Evolutionary conservation across 768 basidiomycete species (phyloP), one percentile per base, ranked within the genome.

Genomic region (Suillus discolor): DNA sequence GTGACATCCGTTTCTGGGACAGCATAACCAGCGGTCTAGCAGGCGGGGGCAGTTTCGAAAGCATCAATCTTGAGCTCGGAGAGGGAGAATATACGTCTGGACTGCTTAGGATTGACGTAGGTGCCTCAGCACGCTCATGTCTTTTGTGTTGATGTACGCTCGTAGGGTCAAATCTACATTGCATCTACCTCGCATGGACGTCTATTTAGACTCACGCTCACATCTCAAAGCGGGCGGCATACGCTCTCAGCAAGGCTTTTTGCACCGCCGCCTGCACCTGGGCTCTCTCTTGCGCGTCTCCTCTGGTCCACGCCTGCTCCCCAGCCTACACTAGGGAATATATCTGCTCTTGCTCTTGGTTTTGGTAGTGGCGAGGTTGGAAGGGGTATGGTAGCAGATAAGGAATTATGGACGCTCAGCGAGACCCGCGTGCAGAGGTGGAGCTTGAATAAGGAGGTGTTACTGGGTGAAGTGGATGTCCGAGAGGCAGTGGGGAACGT

Each of bases 1-100:
- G 96, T 5, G 81, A 88, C 68, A 79, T 94, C 63, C 87, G 92
- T 44, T 92, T 93, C 74, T 98, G 96, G 96, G 90, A 95, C 64
- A 90, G 89, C 66, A 90, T 96, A 51, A 89, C 89, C 5, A 91
- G 90, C 65, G 92, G 92, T 18, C 84, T 94, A 16, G 91, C 93
- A 3, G 92, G 93, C 15, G 92, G 91, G 11, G 85, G 91, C 44
- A 87, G 87, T 66, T 82, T 82, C 12, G 82, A 84, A 34, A 78
- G 82, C 5, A 70, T 81, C 12, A 69, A 91, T 60, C 79, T 82
- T 25, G 78, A 78, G 36, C 68, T 79, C 5, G 68, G 73, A 4
- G 82, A 82, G 15, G 84, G 83, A 2, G 91, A 93, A 72, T 80
- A 80, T 57, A 82, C 91, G 16, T 91, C 90, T 4, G 88, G 85